Evolutionary conservation across 1,139 yeast species (phyloP).

Genomic region (Magnusiomyces clavatus): DNA sequence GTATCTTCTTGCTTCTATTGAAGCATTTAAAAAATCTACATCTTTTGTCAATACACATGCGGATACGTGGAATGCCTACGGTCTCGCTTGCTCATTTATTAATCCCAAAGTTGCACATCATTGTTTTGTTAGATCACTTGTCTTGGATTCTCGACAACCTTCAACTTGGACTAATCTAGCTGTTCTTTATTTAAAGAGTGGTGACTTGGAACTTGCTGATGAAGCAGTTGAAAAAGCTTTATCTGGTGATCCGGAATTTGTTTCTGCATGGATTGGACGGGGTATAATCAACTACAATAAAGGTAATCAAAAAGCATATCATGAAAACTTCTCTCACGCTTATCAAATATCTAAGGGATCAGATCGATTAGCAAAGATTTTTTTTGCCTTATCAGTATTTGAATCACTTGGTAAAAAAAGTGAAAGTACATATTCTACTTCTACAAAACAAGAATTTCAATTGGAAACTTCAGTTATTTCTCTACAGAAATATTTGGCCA

Average conservation of each 20-base stretch:
- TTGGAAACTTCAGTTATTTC: constrained; percentile 54
- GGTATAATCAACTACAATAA: constrained; percentile 58
- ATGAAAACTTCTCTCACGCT: constrained; percentile 65
- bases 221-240: constrained; percentile 71
- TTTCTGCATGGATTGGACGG: constrained; percentile 82
- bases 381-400: constrained; percentile 59
- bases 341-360: constrained; percentile 67
- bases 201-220: constrained; percentile 65
- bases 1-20: constrained; percentile 45
- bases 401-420: constrained; percentile 13
- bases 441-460: constrained; percentile 7
- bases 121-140: constrained; percentile 76
- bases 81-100: constrained; percentile 53
- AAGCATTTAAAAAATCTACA: constrained; percentile 56
- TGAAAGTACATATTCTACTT: neutral
- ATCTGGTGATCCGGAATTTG: constrained; percentile 69
- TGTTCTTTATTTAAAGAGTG: constrained; percentile 57
- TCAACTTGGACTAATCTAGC: constrained; percentile 79
- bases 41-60: constrained; percentile 61
- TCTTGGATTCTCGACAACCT: constrained; percentile 61
- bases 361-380: constrained; percentile 60
- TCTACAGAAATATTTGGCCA: constrained; percentile 60
- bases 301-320: constrained; percentile 49
- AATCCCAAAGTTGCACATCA: constrained; percentile 81
- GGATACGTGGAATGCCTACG: constrained; percentile 76